Base-by-base conservation (phyloP, 1,284 basidiomycete genomes). In the Cutaneotrichosporon spelunceum region DNA sequence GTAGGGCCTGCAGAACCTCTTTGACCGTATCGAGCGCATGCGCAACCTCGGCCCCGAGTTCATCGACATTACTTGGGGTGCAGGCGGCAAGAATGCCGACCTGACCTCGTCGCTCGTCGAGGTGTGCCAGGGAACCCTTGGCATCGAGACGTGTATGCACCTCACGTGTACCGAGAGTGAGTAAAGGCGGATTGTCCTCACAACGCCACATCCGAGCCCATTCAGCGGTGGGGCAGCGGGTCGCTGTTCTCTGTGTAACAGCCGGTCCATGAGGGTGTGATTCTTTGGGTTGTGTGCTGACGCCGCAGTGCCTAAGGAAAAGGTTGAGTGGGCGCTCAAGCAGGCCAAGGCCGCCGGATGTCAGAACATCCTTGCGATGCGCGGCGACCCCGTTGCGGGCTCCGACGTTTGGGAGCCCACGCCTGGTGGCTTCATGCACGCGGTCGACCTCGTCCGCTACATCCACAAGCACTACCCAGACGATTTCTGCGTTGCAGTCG, bases 31-130 rank as follows among this genome's bases (percentile, higher is more conserved):
- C 80, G 93, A 97, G 80, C 91, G 96, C 69, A 99, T 99, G 95
- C 85, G 93, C 62, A 85, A 87, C 26, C 82, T 97, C 50, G 96
- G 96, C 4, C 96, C 96, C 19, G 95, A 96, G 80, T 99, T 98
- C 75, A 90, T 98, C 72, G 94, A 99, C 78, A 96, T 99, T 74
- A 99, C 94, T 76, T 98, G 91, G 93, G 95, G 96, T 80, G 94
- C 94, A 53, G 94, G 94, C 59, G 94, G 94, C 61, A 86, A 93
- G 65, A 95, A 93, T 24, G 93, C 92, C 55, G 91, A 94, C 73
- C 81, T 95, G 62, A 93, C 92, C 9, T 87, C 88, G n/a, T 90
- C 94, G 73, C 88, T 99, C 81, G 93, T 99, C 68, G 94, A 95
- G 81, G 93, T 92, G 49, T 93, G 91, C 73, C 92, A 95, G 79